phyloP scores from a whole-genome alignment of 305 asterid genomes.

The Fraxinus baroniana region DNA sequence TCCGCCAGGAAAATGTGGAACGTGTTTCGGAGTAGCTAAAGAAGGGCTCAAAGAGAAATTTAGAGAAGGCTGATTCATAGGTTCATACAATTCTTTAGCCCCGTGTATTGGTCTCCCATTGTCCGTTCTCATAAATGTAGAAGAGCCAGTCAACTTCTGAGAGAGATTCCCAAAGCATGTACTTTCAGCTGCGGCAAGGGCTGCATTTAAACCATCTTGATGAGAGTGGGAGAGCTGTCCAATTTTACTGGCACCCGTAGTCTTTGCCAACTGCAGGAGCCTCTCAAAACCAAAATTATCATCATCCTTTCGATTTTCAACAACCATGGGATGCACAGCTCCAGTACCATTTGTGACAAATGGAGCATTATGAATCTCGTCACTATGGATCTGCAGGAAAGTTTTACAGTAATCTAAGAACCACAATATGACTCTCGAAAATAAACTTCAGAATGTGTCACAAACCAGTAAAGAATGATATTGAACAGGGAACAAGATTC shows the following conservation, averaged over 20 bases:
- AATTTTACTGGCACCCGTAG: conserved; percentile 25
- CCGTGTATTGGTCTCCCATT: conserved; percentile 33
- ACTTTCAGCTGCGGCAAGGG: conserved; percentile 19
- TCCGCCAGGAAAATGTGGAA: conserved; percentile 33
- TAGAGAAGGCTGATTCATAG: conserved; percentile 35
- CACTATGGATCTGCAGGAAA: conserved; percentile 27
- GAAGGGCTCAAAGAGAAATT: conserved; percentile 38
- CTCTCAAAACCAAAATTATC: conserved; percentile 20
- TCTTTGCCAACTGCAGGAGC: conserved; percentile 20
- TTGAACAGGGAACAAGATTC: neutral
- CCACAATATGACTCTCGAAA: neutral
- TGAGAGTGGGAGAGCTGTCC: conserved; percentile 15
- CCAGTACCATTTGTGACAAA: conserved; percentile 20
- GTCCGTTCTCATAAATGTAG: conserved; percentile 33
- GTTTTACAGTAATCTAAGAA: neutral
- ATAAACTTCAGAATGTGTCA: neutral
- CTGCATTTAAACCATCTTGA: neutral
- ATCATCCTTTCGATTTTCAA: conserved; percentile 26
- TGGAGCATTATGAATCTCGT: conserved; percentile 30
- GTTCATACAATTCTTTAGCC: conserved; percentile 35
- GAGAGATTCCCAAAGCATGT: conserved; percentile 30
- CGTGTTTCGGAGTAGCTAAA: conserved; percentile 26
- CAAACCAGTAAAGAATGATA: neutral
- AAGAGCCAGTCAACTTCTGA: conserved; percentile 25
- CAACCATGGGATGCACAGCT: conserved; percentile 15